Evolutionary conservation across 352 stramenopile species (phyloP).

Genomic region (Stramenopiles sp.): DNA sequence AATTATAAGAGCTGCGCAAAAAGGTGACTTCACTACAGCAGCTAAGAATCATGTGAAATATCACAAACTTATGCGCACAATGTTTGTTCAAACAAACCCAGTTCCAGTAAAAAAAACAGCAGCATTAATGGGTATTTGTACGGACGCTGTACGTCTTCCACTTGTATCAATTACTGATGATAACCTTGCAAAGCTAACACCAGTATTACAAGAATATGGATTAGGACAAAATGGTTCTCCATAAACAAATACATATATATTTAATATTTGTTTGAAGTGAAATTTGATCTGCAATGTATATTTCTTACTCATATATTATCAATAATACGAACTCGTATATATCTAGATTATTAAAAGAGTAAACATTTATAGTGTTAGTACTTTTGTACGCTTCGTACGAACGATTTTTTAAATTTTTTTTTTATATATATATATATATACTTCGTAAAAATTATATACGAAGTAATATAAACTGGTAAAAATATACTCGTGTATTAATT

Average conservation of each 20-base stretch:
- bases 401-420: no score
- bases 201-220: background rate
- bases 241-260: background rate
- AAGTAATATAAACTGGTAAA: no score
- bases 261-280: background rate
- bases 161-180: background rate
- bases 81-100: conserved; percentile 69
- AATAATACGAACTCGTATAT: no score
- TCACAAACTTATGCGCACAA: conserved; percentile 45
- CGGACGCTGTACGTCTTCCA: conserved; percentile 9
- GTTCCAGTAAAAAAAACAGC: conserved; percentile 70
- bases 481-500: no score
- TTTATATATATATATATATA: no score
- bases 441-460: no score
- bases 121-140: conserved; percentile 58
- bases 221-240: background rate
- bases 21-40: conserved; percentile 48
- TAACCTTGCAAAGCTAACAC: background rate
- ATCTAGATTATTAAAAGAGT: no score
- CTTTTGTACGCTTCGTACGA: no score
- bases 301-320: no score
- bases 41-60: conserved; percentile 43
- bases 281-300: no score
- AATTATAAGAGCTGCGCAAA: conserved; percentile 44
- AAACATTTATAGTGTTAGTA: no score